These are phyloP conservation scores for Epichloe festucae DNA, from an alignment of 2,329 filamentous ascomycete genomes.

Conservation along the genomic window DNA sequence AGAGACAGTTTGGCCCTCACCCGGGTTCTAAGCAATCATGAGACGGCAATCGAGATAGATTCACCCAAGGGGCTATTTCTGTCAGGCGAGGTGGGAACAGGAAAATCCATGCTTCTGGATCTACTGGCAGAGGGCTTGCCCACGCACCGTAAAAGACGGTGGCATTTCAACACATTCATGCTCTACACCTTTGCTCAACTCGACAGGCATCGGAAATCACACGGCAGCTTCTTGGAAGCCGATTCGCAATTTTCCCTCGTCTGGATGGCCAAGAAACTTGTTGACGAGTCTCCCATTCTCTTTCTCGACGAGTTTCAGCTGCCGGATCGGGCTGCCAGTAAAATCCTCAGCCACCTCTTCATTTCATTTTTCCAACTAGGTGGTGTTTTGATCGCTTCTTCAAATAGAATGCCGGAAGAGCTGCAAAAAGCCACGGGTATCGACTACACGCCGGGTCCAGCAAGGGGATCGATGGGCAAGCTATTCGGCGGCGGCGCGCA, in stretches of 20 bases:
- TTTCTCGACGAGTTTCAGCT: slow-evolving; percentile 79
- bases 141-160: slow-evolving; percentile 57
- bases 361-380: slow-evolving; percentile 72
- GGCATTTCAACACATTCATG: slow-evolving; percentile 85
- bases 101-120: slow-evolving; percentile 77
- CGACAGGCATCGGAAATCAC: slow-evolving; percentile 45
- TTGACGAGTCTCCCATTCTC: slow-evolving; percentile 60
- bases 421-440: slow-evolving; percentile 61
- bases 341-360: slow-evolving; percentile 67
- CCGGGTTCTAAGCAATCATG: slow-evolving; percentile 53
- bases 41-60: slow-evolving; percentile 57
- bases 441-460: slow-evolving; percentile 47
- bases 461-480: slow-evolving; percentile 36
- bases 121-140: slow-evolving; percentile 68
- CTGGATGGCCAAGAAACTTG: slow-evolving; percentile 62
- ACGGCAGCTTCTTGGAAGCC: slow-evolving; percentile 8
- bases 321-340: slow-evolving; percentile 63
- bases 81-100: slow-evolving; percentile 70
- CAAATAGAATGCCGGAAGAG: slow-evolving; percentile 75
- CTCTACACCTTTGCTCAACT: slow-evolving; percentile 61
- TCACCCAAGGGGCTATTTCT: slow-evolving; percentile 65
- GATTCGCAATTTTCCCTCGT: slow-evolving; percentile 51
- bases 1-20: slow-evolving; percentile 53
- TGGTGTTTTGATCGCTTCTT: slow-evolving; percentile 67
- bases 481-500: slow-evolving; percentile 28